Conservation (phyloP, 2,329 filamentous ascomycete species). For the Ploettnerulaceae sp. region DNA sequence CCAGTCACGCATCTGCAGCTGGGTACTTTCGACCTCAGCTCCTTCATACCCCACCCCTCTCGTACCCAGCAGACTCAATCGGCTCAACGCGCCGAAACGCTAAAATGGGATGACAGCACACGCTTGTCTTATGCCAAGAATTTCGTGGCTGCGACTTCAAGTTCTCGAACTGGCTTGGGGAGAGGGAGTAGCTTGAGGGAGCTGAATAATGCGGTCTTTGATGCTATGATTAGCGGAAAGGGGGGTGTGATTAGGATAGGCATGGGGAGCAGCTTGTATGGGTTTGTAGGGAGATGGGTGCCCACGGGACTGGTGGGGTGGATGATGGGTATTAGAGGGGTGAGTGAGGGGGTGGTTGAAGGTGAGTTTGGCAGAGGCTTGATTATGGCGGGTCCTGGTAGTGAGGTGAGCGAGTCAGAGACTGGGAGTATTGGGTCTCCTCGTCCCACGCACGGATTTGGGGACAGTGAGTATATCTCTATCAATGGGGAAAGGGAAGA, state of each 20-base stretch:
- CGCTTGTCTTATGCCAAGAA: slow-evolving; percentile 58
- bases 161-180: slow-evolving; percentile 43
- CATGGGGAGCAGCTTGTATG: slow-evolving; percentile 77
- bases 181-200: slow-evolving; percentile 62
- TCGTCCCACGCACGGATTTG: slow-evolving; percentile 16
- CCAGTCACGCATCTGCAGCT: slow-evolving; percentile 84
- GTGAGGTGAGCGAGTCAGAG: slow-evolving; percentile 10
- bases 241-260: slow-evolving; percentile 70
- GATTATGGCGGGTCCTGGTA: slow-evolving; percentile 5
- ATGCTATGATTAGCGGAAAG: slow-evolving; percentile 64
- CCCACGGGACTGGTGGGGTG: slow-evolving; percentile 76
- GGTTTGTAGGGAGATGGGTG: slow-evolving; percentile 75
- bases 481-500: slow-evolving; percentile 19
- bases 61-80: slow-evolving; percentile 33
- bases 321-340: slow-evolving; percentile 79
- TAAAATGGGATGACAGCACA: slow-evolving; percentile 59
- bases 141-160: slow-evolving; percentile 50
- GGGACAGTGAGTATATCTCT: slow-evolving; percentile 29
- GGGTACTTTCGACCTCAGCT: slow-evolving; percentile 81
- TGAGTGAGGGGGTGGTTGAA: slow-evolving; percentile 29
- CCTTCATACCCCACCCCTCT: slow-evolving; percentile 52
- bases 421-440: slow-evolving; percentile 17
- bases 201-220: slow-evolving; percentile 84
- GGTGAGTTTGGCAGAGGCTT: slow-evolving; percentile 16
- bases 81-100: slow-evolving; percentile 48